Base-by-base conservation (phyloP, 352 stramenopile genomes). In the Saprolegnia parasitica region DNA sequence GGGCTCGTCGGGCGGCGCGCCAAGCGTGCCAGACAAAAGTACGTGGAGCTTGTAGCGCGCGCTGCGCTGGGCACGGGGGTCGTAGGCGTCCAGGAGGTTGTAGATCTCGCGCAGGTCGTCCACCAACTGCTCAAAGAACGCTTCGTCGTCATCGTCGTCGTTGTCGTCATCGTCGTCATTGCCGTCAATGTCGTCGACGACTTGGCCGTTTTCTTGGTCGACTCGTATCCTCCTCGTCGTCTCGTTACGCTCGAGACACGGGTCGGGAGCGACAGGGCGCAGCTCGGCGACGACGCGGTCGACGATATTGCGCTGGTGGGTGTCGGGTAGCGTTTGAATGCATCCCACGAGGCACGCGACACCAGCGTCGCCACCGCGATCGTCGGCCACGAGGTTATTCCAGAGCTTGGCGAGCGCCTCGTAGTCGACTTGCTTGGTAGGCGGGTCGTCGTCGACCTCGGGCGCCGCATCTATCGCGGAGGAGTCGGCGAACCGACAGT, bases 351-450 rank as follows among this genome's bases (percentile, higher is more conserved):
- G 9, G 6, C 13, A 39, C 13, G 13, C 40, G 5, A 42, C 20
- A 21, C 35, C 18, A 24, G 10, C 18, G 23, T 62, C 21, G 15
- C 24, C 18, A 45, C 16, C 21, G n/a, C 5, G 15, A 29, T 49
- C 13, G 8, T 18, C 8, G 5, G 23, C 0, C 18, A 67, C 58
- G n/a, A 67, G 58, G 23, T 67, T 39, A 39, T 67, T 67, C 58
- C 58, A 67, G n/a, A 37, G 58, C 26, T 55, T 13, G 9, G 58
- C 39, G 37, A 67, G 29, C 4, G 40, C 37, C 4, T 10, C 18
- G 24, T 47, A 20, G 32, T 65, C 35, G 13, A 29, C 20, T 13
- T 6, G 56, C 47, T 5, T 32, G 4, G 13, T 49, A 15, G 11
- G 13, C 42, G n/a, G n/a, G 42, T 49, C 42, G 42, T n/a, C 13